A percentile compares a stretch with the other conserved stretches of the same genome.
phyloP scores from a whole-genome alignment of 164 flowering plant species.

The Akebia trifoliata region DNA sequence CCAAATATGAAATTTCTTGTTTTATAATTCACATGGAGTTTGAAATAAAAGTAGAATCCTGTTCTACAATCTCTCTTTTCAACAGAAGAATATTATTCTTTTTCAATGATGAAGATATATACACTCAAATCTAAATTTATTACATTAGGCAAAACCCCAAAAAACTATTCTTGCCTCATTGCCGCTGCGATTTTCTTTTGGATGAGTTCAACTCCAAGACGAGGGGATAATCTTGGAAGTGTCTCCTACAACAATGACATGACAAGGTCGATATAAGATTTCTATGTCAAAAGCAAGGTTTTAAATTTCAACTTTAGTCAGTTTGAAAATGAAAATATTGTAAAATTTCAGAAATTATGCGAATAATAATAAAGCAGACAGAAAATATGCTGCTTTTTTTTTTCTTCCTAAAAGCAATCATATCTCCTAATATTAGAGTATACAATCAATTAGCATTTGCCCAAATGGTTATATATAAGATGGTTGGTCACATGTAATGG shows the following conservation, averaged over 20 bases:
- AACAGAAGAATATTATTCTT: neutral
- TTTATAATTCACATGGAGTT: neutral
- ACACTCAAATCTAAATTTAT: too few relatives aligned
- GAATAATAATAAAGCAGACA: too few relatives aligned
- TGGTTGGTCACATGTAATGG: too few relatives aligned
- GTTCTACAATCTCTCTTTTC: neutral
- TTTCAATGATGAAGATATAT: neutral
- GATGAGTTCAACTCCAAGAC: slow-evolving; percentile 69
- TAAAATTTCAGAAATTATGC: too few relatives aligned
- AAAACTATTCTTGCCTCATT: slow-evolving; percentile 28
- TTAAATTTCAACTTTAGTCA: too few relatives aligned
- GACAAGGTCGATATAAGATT: slow-evolving; percentile 2
- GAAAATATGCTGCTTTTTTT: too few relatives aligned
- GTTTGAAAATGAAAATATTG: too few relatives aligned
- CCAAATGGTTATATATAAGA: too few relatives aligned
- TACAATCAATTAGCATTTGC: too few relatives aligned
- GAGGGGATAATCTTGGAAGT: slow-evolving; percentile 83
- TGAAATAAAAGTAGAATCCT: neutral
- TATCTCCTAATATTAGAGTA: too few relatives aligned
- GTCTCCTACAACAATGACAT: slow-evolving; percentile 52
- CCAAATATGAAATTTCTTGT: neutral
- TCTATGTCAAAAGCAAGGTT: too few relatives aligned
- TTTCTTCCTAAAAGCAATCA: too few relatives aligned
- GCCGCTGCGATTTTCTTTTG: slow-evolving; percentile 83
- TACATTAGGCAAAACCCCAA: neutral